Base-by-base conservation (phyloP, 2,329 filamentous ascomycete species). In the Bimuria novae-zelandiae region DNA sequence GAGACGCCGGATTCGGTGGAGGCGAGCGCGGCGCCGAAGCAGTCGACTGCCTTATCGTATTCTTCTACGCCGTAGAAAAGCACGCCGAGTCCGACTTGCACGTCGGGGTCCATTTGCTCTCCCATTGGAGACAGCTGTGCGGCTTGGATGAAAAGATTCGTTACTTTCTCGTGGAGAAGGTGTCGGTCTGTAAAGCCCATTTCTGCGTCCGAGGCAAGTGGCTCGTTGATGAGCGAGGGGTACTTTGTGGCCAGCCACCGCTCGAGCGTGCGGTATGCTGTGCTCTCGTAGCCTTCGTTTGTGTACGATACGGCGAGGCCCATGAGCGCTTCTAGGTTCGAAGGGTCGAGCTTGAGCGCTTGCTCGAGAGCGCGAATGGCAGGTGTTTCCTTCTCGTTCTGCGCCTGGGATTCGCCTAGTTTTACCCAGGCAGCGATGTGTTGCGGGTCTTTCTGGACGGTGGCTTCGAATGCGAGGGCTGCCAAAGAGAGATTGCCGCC, bases 11-110 rank as follows among this genome's bases (percentile, higher is more conserved):
- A 83, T 75, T 96, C 92, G 0, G 90, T 91, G 21, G 86, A 90
- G 54, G 90, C 89, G 21, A 99, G 84, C 0, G 95, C 93, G 0
- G 93, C 88, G 51, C 89, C 89, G 83, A 99, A 99, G 80, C 95
- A 99, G 79, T 99, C 94, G 32, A 99, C 93, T 0, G 94, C 94
- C 79, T 99, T 99, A 72, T 94, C 90, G 78, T 97, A 97, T 71
- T 97, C 93, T 76, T 99, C 94, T 25, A 90, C 92, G 46, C 93
- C 94, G 76, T 99, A 99, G 79, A 99, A 97, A 14, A 99, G 84
- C 4, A 99, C 94, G 30, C 95, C 95, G 1, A 99, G 82, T 1
- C 94, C 94, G 53, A 99, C 94, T 76, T 99, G 95, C 7, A 99
- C 94, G 71, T 99, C 94, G 0, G 94, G 94, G 69, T 99, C 95